Conservation (phyloP, 352 stramenopile species). For the Phytophthora cryptogea region DNA sequence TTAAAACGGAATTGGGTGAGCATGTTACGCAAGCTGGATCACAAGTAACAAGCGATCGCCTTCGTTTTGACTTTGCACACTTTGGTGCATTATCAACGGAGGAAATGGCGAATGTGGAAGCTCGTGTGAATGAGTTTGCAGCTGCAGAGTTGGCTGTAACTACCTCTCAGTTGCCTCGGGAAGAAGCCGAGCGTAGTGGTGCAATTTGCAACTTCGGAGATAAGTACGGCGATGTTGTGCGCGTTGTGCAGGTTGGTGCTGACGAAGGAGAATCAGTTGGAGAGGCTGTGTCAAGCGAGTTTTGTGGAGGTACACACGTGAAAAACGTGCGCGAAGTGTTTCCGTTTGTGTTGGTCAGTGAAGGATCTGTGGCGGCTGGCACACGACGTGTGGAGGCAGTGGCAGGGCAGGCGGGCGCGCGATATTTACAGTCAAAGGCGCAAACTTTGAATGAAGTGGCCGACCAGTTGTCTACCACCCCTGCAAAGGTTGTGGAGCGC, state of each 20-base stretch:
- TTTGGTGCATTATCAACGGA: slow-evolving; percentile 71
- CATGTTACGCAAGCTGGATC: slow-evolving; percentile 79
- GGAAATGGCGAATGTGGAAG: slow-evolving; percentile 61
- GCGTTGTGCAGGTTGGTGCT: slow-evolving; percentile 67
- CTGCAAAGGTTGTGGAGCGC: slow-evolving; percentile 66
- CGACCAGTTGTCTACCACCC: slow-evolving; percentile 59
- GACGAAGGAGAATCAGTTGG: not conserved
- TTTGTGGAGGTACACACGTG: slow-evolving; percentile 82
- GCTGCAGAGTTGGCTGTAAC: slow-evolving; percentile 40
- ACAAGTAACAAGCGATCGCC: slow-evolving; percentile 55
- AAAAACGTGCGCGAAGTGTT: slow-evolving; percentile 51
- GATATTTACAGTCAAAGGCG: slow-evolving; percentile 67
- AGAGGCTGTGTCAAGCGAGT: slow-evolving; percentile 52
- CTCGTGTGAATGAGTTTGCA: slow-evolving; percentile 63
- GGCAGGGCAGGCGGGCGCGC: slow-evolving; percentile 50
- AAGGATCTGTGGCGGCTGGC: slow-evolving; percentile 78
- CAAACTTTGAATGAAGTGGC: slow-evolving; percentile 50
- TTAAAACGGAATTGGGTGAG: slow-evolving; percentile 69
- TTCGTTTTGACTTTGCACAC: slow-evolving; percentile 87
- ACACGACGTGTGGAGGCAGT: slow-evolving; percentile 78
- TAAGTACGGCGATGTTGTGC: slow-evolving; percentile 82
- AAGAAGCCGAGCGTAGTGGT: slow-evolving; percentile 59
- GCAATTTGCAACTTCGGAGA: slow-evolving; percentile 85
- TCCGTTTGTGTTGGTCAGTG: slow-evolving; percentile 75
- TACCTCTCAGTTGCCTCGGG: slow-evolving; percentile 48